A percentile compares a stretch with the other conserved stretches of the same genome.
Conservation (phyloP, 2,329 filamentous ascomycete species). For the Trichophyton mentagrophytes region DNA sequence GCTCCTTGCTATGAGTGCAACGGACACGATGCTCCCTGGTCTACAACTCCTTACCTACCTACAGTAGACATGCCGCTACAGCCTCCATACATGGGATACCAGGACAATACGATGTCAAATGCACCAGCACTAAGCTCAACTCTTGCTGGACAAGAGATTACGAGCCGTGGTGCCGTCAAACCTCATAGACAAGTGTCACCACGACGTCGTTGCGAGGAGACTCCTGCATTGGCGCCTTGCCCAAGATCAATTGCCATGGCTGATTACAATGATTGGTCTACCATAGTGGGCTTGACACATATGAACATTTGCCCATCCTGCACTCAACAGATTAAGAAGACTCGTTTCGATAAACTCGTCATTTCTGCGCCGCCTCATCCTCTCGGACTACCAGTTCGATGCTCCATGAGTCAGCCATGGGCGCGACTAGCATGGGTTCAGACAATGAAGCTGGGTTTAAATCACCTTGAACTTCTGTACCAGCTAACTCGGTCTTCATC, state of each 20-base stretch:
- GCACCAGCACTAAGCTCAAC: background rate
- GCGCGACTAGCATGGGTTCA: slow-evolving; percentile 74
- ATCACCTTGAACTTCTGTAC: slow-evolving; percentile 56
- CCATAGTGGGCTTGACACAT: slow-evolving; percentile 53
- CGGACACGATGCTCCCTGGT: background rate
- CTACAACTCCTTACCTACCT: background rate
- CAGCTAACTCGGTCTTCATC: slow-evolving; percentile 52
- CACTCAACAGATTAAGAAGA: slow-evolving; percentile 57
- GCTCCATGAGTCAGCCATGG: slow-evolving; percentile 73
- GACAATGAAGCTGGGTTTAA: slow-evolving; percentile 55
- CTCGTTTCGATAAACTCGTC: slow-evolving; percentile 56
- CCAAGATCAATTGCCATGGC: slow-evolving; percentile 50
- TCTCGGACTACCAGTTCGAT: slow-evolving; percentile 48
- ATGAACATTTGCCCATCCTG: slow-evolving; percentile 78
- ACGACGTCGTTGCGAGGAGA: slow-evolving; percentile 5
- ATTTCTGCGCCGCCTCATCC: slow-evolving; percentile 47
- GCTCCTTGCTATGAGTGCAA: background rate
- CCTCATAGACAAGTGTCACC: background rate
- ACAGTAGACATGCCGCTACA: background rate
- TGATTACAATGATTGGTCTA: slow-evolving; percentile 68
- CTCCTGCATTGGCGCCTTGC: slow-evolving; percentile 49
- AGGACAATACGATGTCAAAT: background rate
- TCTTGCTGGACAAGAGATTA: background rate
- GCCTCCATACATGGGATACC: background rate
- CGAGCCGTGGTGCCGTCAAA: background rate